Percentiles rank a stretch among this genome's conserved stretches.
Conservation (phyloP, 2,329 filamentous ascomycete genomes). For the Emericellopsis atlantica region DNA sequence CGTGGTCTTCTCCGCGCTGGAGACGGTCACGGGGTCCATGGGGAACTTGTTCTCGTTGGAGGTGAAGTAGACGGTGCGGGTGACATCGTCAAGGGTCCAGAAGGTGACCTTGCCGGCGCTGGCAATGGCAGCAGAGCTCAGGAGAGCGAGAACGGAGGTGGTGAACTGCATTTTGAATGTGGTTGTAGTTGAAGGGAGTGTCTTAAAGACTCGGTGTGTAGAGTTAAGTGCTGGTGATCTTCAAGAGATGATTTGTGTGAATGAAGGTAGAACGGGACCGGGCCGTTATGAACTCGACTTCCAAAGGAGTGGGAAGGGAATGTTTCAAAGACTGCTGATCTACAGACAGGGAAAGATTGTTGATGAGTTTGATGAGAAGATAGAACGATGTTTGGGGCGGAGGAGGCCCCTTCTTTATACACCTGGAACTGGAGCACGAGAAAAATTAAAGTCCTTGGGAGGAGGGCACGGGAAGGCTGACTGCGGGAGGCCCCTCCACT, state of each 20-base stretch:
- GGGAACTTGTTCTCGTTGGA: conserved; percentile 21
- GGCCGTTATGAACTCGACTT: conserved; percentile 1
- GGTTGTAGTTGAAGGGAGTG: conserved; percentile 4
- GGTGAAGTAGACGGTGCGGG: conserved; percentile 39
- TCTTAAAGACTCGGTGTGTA: conserved; percentile 6
- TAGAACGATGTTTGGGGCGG: conserved; percentile 1
- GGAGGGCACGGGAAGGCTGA: not conserved
- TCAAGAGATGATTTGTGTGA: not conserved
- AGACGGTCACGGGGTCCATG: conserved; percentile 25
- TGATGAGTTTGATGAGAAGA: not conserved
- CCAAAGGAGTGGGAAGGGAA: conserved; percentile 5
- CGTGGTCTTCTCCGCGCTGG: conserved; percentile 20
- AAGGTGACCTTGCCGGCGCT: conserved; percentile 39
- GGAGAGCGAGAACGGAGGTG: conserved; percentile 27
- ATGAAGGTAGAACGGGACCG: conserved; percentile 2
- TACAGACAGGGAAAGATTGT: conserved; percentile 1
- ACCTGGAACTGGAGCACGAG: not conserved
- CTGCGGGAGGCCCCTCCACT: too few species aligned
- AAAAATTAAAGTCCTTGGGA: not conserved
- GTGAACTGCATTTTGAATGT: conserved; percentile 41
- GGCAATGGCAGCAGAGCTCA: conserved; percentile 27
- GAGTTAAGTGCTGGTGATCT: not conserved
- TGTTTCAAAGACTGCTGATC: conserved; percentile 2
- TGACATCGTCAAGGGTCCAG: conserved; percentile 39
- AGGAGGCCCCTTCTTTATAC: conserved; percentile 3